Percentiles rank a stretch among this genome's conserved stretches.
These are phyloP conservation scores for Vitis riparia DNA, from an alignment of 164 flowering plant genomes.

Conservation along the genomic window DNA sequence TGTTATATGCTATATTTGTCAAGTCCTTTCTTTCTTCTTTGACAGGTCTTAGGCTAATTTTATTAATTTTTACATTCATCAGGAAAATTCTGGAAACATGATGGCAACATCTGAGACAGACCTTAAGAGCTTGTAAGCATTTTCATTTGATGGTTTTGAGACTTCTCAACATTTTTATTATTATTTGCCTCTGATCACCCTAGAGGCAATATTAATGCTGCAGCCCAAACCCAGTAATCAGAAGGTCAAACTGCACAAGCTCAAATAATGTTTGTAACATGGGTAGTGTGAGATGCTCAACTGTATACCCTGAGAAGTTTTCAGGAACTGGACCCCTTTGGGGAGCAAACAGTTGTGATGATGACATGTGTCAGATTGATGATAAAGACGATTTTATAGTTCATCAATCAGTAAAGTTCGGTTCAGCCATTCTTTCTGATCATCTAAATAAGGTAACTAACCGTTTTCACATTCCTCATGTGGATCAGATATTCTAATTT, in stretches of 20 bases:
- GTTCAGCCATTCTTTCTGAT: slow-evolving; percentile 24
- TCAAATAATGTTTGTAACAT: slow-evolving; percentile 22
- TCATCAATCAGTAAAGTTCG: slow-evolving; percentile 27
- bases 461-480: neutral
- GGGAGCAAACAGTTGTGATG: slow-evolving; percentile 25
- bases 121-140: slow-evolving; percentile 49
- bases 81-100: slow-evolving; percentile 47
- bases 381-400: slow-evolving; percentile 26
- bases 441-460: slow-evolving; percentile 55
- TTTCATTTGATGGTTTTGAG: neutral
- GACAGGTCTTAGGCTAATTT: slow-evolving; percentile 13
- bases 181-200: neutral
- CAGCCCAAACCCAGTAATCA: slow-evolving; percentile 46
- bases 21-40: neutral
- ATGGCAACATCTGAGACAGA: slow-evolving; percentile 30
- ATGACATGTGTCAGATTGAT: slow-evolving; percentile 52
- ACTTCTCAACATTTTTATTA: slow-evolving; percentile 1
- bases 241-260: slow-evolving; percentile 10
- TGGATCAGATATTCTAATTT: neutral
- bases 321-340: slow-evolving; percentile 11
- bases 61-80: slow-evolving; percentile 7
- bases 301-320: slow-evolving; percentile 14
- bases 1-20: neutral
- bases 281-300: slow-evolving; percentile 26
- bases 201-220: slow-evolving; percentile 23